Conservation (phyloP, 2,329 filamentous ascomycete species). For the Dryadomyces quercivorus region DNA sequence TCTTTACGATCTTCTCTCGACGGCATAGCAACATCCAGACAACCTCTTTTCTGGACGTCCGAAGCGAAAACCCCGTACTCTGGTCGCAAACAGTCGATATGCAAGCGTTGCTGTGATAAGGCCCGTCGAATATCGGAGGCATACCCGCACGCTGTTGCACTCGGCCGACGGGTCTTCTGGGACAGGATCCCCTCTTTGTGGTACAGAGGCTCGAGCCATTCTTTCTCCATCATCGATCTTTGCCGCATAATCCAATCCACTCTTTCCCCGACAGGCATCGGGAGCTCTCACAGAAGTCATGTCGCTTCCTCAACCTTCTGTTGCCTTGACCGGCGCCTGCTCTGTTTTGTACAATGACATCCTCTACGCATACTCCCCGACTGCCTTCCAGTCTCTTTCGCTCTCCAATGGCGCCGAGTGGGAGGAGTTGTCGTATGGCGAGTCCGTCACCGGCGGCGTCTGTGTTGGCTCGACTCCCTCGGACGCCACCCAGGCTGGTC, state of each 20-base stretch:
- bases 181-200: not conserved
- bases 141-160: not conserved
- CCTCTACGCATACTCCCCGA: conserved; percentile 69
- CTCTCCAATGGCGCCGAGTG: conserved; percentile 61
- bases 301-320: conserved; percentile 58
- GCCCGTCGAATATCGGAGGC: not conserved
- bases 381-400: conserved; percentile 62
- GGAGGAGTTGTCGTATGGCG: conserved; percentile 52
- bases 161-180: not conserved
- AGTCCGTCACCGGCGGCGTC: conserved; percentile 59
- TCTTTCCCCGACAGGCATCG: conserved; percentile 5
- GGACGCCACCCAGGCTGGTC: conserved; percentile 44
- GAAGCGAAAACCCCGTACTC: not conserved
- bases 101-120: not conserved
- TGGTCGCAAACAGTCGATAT: not conserved
- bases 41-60: too few species aligned
- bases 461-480: conserved; percentile 62
- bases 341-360: conserved; percentile 70
- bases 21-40: too few species aligned
- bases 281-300: conserved; percentile 30
- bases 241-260: not conserved
- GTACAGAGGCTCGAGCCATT: not conserved
- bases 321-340: conserved; percentile 65
- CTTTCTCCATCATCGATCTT: not conserved
- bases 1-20: too few species aligned